Percentiles rank a stretch among this genome's conserved stretches.
Conservation (phyloP, 2,329 filamentous ascomycete genomes). For the Pseudogymnoascus verrucosus region DNA sequence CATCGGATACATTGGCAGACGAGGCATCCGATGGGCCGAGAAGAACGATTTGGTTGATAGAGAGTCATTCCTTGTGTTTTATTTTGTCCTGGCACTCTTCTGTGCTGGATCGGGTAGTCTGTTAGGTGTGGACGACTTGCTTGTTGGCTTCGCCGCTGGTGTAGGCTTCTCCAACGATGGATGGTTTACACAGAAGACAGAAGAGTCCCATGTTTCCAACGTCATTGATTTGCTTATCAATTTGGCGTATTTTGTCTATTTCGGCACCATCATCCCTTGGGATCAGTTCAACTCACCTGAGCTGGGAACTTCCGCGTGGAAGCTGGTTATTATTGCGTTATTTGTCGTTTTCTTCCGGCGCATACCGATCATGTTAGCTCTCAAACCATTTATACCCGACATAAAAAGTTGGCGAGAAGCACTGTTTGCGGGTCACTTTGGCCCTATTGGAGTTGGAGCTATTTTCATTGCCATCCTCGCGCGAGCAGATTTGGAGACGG, state of each 20-base stretch:
- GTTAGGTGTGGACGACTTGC: conserved; percentile 83
- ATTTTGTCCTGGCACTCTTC: conserved; percentile 93
- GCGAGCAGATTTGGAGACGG: conserved; percentile 78
- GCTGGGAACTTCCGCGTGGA: conserved; percentile 76
- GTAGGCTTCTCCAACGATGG: conserved; percentile 99
- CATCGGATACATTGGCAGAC: conserved; percentile 82
- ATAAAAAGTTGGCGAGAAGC: conserved; percentile 98
- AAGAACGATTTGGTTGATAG: conserved; percentile 79
- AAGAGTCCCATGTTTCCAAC: conserved; percentile 97
- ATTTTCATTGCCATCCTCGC: conserved; percentile 93
- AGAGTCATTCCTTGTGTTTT: conserved; percentile 97
- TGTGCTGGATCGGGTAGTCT: conserved; percentile 90
- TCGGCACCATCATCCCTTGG: conserved; percentile 97
- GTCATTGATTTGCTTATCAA: conserved; percentile 97
- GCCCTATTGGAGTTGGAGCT: conserved; percentile 92
- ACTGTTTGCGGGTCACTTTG: conserved; percentile 93
- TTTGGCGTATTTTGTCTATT: conserved; percentile 95
- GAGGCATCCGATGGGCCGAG: conserved; percentile 84
- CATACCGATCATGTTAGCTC: conserved; percentile 83
- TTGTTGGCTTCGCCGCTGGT: conserved; percentile 89
- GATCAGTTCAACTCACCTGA: conserved; percentile 71
- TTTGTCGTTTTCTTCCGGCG: conserved; percentile 93
- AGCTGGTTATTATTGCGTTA: conserved; percentile 85
- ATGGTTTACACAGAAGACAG: conserved; percentile 97
- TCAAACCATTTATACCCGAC: conserved; percentile 92